Base-by-base conservation (phyloP, 148 eudicot genomes). In the Simmondsia chinensis region DNA sequence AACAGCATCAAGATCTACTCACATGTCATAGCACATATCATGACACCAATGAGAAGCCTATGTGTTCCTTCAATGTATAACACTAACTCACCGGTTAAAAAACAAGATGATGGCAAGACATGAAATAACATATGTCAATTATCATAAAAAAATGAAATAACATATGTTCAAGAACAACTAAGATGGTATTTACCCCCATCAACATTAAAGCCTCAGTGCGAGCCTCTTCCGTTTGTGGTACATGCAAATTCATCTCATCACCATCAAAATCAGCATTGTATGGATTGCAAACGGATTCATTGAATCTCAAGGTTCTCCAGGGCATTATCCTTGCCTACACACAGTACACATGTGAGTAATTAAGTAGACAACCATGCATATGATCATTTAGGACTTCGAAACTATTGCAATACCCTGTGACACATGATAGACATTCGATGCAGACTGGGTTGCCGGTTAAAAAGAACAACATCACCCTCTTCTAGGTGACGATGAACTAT, bases 261-360 rank as follows among this genome's bases (percentile, higher is more conserved):
- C 95, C 96, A 58, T 93, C 99, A 77, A 93, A 93, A 74, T 93
- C 99, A 48, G 99, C 99, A 71, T 93, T 93, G 59, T 93, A 93
- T 3, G 99, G 99, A 50, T 93, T 86, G 68, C 99, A 93, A 56
- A 93, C 99, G 32, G 96, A 86, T 72, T 93, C 99, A 52, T 93
- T 93, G 59, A 93, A 93, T 75, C 99, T 73, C 53, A 93, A 63
- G 33, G 99, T 93, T 32, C 99, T 87, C 99, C 99, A 93, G 4
- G 93, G 86, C 99, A 93, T 93, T 57, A 93, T 86, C 65, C 86
- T 76, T 41, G 99, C 99, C 99, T 93, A 50, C 61, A 65, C 24
- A 33, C 17, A 73, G 0, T 34, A 69, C 13, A 35, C 38, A 37
- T 41, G 25, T 28, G 6, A 46, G 14, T 12, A 17, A 28, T 4